phyloP scores from a whole-genome alignment of 2,329 filamentous ascomycete species.

The Xylariaceae sp. region DNA sequence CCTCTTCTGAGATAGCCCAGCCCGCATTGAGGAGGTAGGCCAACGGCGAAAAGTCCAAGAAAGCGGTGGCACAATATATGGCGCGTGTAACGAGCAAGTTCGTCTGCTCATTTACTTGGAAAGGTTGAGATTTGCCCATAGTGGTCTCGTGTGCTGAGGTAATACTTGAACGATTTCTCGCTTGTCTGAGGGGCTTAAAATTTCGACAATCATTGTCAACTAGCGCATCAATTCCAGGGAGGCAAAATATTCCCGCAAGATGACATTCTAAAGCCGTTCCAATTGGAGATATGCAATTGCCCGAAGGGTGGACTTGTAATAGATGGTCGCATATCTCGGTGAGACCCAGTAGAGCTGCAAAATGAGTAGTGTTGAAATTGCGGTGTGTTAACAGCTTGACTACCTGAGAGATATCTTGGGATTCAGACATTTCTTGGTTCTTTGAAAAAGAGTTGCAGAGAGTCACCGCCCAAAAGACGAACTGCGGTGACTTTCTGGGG shows the following conservation, averaged over 20 bases:
- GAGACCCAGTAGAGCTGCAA: constrained; percentile 6
- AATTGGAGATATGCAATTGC: constrained; percentile 1
- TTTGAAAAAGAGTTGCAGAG: no score
- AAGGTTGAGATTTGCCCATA: background rate
- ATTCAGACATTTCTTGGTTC: no score
- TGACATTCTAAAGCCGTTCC: constrained; percentile 6
- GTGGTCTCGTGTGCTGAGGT: background rate
- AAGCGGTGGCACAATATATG: background rate
- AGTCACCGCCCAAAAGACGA: constrained; percentile 10
- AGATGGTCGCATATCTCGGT: constrained; percentile 8
- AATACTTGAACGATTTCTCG: background rate
- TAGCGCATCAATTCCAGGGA: background rate
- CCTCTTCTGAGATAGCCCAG: constrained; percentile 4
- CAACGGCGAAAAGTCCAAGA: constrained; percentile 5
- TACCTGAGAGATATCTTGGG: no score
- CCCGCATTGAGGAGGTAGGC: constrained; percentile 1
- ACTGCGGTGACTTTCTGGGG: constrained; percentile 6
- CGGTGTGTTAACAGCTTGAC: no score
- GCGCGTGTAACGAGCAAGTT: constrained; percentile 3
- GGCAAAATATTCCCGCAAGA: background rate
- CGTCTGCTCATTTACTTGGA: background rate
- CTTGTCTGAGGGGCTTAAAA: background rate
- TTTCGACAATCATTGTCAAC: background rate
- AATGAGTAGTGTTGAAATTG: constrained; percentile 7
- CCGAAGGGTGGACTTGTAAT: background rate